phyloP scores from a whole-genome alignment of 257 asterid species.

The Eustoma russellianum region DNA sequence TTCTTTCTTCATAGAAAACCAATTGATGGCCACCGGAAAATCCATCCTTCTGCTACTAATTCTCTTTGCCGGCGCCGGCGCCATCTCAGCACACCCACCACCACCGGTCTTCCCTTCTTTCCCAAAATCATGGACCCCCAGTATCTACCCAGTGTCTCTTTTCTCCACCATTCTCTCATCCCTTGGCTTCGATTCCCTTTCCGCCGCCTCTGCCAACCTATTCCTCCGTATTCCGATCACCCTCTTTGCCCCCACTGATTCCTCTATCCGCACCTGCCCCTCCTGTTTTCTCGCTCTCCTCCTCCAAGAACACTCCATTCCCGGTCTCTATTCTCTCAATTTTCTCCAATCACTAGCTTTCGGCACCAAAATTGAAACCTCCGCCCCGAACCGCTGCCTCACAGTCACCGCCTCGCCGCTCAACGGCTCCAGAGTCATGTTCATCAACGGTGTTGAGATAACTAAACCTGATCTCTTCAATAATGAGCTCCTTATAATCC shows the following conservation, averaged over 20 bases:
- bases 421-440: conserved; percentile 20
- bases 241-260: conserved; percentile 59
- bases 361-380: conserved; percentile 55
- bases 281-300: conserved; percentile 56
- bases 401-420: conserved; percentile 34
- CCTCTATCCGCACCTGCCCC: conserved; percentile 69
- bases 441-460: conserved; percentile 60
- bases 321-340: conserved; percentile 56
- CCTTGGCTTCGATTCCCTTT: conserved; percentile 49
- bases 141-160: conserved; percentile 16
- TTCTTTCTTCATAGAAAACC: not conserved
- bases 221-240: conserved; percentile 35
- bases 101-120: not conserved
- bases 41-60: conserved; percentile 11
- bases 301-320: conserved; percentile 61
- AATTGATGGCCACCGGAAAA: conserved; percentile 12
- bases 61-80: not conserved
- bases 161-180: conserved; percentile 37
- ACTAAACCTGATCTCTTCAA: conserved; percentile 49
- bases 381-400: conserved; percentile 58
- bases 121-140: not conserved
- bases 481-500: conserved; percentile 52
- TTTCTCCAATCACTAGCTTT: conserved; percentile 48
- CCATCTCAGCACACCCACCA: not conserved
- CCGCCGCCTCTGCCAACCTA: conserved; percentile 30